A percentile compares a stretch with the other conserved stretches of the same genome.
These are phyloP conservation scores for Areca catechu DNA, from an alignment of 176 grass and related monocot species.

Conservation along the genomic window DNA sequence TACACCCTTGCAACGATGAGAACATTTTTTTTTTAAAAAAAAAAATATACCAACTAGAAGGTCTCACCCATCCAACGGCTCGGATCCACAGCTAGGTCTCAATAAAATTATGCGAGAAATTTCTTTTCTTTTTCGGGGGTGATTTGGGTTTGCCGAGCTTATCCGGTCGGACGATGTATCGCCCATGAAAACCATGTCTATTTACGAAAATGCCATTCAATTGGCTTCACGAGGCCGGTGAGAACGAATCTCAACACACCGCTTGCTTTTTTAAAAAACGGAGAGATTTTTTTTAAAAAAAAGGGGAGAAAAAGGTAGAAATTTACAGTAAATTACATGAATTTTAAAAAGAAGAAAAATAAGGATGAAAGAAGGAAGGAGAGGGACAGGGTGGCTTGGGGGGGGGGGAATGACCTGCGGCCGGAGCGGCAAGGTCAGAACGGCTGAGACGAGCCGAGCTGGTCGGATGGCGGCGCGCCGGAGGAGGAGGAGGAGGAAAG, in stretches of 20 bases:
- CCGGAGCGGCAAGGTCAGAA: slow-evolving; percentile 13
- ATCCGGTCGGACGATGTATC: too few relatives aligned
- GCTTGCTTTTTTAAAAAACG: slow-evolving; percentile 3
- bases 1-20: background rate
- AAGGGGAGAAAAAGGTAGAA: slow-evolving; percentile 6
- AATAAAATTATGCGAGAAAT: too few relatives aligned
- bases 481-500: slow-evolving; percentile 30
- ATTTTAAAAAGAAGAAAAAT: slow-evolving; percentile 3
- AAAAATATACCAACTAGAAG: too few relatives aligned
- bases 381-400: slow-evolving; percentile 17
- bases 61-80: too few relatives aligned
- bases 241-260: too few relatives aligned
- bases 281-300: background rate
- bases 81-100: too few relatives aligned
- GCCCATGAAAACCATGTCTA: too few relatives aligned
- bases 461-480: slow-evolving; percentile 24
- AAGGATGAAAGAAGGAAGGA: background rate
- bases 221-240: too few relatives aligned
- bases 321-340: slow-evolving; percentile 30
- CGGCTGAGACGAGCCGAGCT: background rate
- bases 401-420: slow-evolving; percentile 12
- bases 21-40: too few relatives aligned
- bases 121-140: too few relatives aligned
- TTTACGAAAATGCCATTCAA: too few relatives aligned
- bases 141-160: too few relatives aligned